Conservation (phyloP, 306 rosid genomes). For the Begonia peltatifolia region DNA sequence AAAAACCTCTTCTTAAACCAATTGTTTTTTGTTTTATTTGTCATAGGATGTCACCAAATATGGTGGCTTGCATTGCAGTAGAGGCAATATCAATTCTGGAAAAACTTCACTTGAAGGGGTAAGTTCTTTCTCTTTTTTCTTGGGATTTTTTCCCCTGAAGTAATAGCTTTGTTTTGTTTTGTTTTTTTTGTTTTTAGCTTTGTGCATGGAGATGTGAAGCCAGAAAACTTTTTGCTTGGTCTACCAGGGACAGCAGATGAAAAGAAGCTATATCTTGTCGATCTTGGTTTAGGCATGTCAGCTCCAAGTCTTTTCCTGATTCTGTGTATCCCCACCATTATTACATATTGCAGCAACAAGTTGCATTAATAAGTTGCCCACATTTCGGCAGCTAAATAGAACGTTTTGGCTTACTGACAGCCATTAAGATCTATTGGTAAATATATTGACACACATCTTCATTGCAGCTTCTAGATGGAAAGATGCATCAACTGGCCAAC, state of each 20-base stretch:
- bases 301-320: slow-evolving; percentile 4
- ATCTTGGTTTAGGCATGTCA: slow-evolving; percentile 81
- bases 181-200: slow-evolving; percentile 27
- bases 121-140: slow-evolving; percentile 9
- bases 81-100: slow-evolving; percentile 95
- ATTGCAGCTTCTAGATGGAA: slow-evolving; percentile 87
- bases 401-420: neutral
- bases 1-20: neutral
- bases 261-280: slow-evolving; percentile 83
- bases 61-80: slow-evolving; percentile 90
- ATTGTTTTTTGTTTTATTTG: slow-evolving; percentile 18
- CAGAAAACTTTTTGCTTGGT: slow-evolving; percentile 92
- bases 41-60: slow-evolving; percentile 75
- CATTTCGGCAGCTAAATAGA: neutral
- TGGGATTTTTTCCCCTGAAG: neutral
- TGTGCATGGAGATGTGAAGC: slow-evolving; percentile 96
- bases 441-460: slow-evolving; percentile 6
- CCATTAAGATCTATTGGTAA: neutral
- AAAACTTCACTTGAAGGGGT: slow-evolving; percentile 94
- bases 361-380: neutral
- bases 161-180: neutral
- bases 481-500: slow-evolving; percentile 69
- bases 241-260: slow-evolving; percentile 81
- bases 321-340: neutral
- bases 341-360: neutral